Conservation (phyloP, 2,329 filamentous ascomycete genomes). For the Metarhizium humberi region DNA sequence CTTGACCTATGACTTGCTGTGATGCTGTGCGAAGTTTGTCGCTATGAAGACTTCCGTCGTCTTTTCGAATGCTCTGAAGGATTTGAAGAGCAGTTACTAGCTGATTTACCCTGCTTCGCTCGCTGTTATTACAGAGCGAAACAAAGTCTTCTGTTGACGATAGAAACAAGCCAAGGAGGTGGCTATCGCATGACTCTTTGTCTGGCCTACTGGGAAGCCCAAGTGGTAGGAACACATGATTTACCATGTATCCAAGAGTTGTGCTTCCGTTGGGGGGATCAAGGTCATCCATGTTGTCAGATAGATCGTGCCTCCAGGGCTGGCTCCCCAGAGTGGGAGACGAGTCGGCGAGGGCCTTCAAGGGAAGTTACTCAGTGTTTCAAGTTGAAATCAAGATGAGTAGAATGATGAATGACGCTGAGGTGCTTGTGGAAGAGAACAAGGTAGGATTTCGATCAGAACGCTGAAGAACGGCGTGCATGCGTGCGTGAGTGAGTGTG, state of each 20-base stretch:
- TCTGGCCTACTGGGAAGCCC: constrained; percentile 1
- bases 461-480: too few relatives aligned
- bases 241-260: neutral
- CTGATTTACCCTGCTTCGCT: neutral
- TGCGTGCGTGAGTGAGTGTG: too few relatives aligned
- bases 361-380: too few relatives aligned
- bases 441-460: too few relatives aligned
- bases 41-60: neutral
- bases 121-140: neutral
- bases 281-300: too few relatives aligned
- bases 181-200: neutral
- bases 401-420: too few relatives aligned
- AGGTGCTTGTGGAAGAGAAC: too few relatives aligned
- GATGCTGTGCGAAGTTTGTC: neutral
- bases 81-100: neutral
- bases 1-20: neutral
- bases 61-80: neutral
- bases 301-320: too few relatives aligned
- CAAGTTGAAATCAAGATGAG: too few relatives aligned
- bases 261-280: too few relatives aligned
- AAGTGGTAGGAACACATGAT: constrained; percentile 6
- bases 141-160: neutral
- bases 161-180: neutral
- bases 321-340: too few relatives aligned
- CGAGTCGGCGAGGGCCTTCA: too few relatives aligned